Base-by-base conservation (phyloP, 441 rosid genomes). In the Cnidoscolus chayamansa region DNA sequence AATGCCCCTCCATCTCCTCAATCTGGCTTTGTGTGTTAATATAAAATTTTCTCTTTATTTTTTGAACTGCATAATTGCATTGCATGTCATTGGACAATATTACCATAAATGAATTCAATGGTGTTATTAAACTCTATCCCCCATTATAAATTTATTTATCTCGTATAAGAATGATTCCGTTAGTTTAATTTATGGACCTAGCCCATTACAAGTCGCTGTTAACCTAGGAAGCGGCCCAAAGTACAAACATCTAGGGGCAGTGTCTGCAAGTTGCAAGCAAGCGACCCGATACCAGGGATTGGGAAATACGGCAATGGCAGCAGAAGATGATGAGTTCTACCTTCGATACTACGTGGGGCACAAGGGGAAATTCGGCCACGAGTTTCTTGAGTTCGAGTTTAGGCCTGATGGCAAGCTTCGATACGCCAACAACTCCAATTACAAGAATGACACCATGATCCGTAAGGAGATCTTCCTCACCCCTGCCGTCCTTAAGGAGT, bases 391-490 rank as follows among this genome's bases (percentile, higher is more conserved):
- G 89, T 94, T 94, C 86, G 96, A 89, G 88, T 94, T 92, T 86
- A 74, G 97, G 81, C 86, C 92, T 0, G 98, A 90, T 66, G 98
- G 98, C 40, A 94, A 94, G 87, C 97, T 94, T 63, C 91, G 98
- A 0, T 94, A 92, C 78, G 98, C 99, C 70, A 94, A 94, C 74
- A 94, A 94, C 85, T 94, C 98, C 25, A 94, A 94, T 84, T 90
- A 92, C 92, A 92, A 94, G 82, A 92, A 94, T 86, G 97, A 94
- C 81, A 94, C 94, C 68, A 92, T 94, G 92, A 94, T 92, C 81
- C 94, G 99, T 64, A 92, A 94, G 75, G 98, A 92, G 82, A 93
- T 94, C 67, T 89, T 90, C 83, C 91, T 93, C 78, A 84, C 88
- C 79, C 97, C 98, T 69, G 89, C 93, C 72, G 94, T 87, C 76